phyloP scores from a whole-genome alignment of 163 green algal species.

The Chlamydomonas reinhardtii region DNA sequence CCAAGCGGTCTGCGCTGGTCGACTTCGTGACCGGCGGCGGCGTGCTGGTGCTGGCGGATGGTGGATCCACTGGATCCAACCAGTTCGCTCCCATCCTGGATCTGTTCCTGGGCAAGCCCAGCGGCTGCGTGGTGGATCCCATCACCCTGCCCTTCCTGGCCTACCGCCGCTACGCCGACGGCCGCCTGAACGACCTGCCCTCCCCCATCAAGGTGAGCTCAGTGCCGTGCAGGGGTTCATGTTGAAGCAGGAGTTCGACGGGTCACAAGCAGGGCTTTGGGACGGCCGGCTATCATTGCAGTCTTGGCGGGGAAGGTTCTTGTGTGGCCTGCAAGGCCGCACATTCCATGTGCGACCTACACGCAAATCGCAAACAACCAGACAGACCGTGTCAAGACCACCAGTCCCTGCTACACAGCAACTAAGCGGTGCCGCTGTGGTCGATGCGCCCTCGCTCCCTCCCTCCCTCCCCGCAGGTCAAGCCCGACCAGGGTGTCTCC shows the following conservation, averaged over 20 bases:
- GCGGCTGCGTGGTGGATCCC: background rate
- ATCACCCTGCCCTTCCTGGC: background rate
- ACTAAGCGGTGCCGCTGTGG: too few relatives aligned
- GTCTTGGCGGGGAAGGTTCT: too few relatives aligned
- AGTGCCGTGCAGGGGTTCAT: too few relatives aligned
- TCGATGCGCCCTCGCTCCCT: too few relatives aligned
- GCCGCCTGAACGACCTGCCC: background rate
- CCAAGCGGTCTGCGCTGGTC: background rate
- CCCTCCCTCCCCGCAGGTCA: constrained; percentile 14
- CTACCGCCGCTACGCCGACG: background rate
- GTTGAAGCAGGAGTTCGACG: too few relatives aligned
- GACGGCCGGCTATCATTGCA: too few relatives aligned
- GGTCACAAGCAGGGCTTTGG: too few relatives aligned
- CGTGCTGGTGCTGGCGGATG: constrained; percentile 25
- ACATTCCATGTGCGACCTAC: too few relatives aligned
- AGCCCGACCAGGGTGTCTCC: background rate
- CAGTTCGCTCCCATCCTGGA: constrained; percentile 1
- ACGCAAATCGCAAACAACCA: too few relatives aligned
- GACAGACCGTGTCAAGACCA: too few relatives aligned
- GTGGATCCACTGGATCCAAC: background rate
- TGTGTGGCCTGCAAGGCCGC: too few relatives aligned
- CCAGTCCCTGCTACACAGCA: too few relatives aligned
- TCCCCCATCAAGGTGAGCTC: background rate
- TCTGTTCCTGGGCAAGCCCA: background rate
- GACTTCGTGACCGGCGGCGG: constrained; percentile 5